Base-by-base conservation (phyloP, 225 moss, liverwort and hornwort species). In the Antitrichia curtipendula region DNA sequence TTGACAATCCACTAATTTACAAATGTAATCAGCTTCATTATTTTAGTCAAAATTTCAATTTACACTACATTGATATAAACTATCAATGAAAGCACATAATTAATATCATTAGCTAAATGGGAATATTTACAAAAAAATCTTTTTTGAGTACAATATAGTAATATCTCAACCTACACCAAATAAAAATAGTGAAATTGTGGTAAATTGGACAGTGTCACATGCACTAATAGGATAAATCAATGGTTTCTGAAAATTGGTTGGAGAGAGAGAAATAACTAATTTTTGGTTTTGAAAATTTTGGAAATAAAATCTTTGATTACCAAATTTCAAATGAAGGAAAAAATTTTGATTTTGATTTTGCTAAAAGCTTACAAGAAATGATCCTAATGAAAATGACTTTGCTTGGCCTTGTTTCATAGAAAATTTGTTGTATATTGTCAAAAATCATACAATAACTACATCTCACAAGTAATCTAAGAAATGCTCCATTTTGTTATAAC, bases 401-500 rank as follows among this genome's bases (percentile, higher is more conserved):
- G 0, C 16, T 72, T 10, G 17, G 29, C 45, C 6, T 45, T 2
- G 5, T 27, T 71, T 28, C 6, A 28, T 72, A 10, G 27, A 16
- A 17, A 9, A 45, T 24, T 14, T 41, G 14, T 69, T 24, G 25
- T 27, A 41, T 5, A 18, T 29, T 7, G 0, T 29, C 4, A 29
- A 47, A 10, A 29, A 28, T 10, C 29, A 17, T 45, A 6, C 0
- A 0, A 43, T 10, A 27, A 43, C 16, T 6, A 6, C 0, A 71
- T 5, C n/a, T n/a, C n/a, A n/a, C 43, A 43, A 27, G 27, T 43
- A 71, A 71, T 71, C 6, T 16, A 71, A 71, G 3, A 27, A 43
- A 1, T 25, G 3, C 2, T 25, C 9, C 0, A 41, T 3, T 4
- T 41, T 1, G 0, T 15, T 7, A 25, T 14, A 25, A 16, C 0